Evolutionary conservation across 1,284 basidiomycete genomes (phyloP), one percentile per base, ranked within the genome.

Genomic region (Bondarzewia mesenterica): DNA sequence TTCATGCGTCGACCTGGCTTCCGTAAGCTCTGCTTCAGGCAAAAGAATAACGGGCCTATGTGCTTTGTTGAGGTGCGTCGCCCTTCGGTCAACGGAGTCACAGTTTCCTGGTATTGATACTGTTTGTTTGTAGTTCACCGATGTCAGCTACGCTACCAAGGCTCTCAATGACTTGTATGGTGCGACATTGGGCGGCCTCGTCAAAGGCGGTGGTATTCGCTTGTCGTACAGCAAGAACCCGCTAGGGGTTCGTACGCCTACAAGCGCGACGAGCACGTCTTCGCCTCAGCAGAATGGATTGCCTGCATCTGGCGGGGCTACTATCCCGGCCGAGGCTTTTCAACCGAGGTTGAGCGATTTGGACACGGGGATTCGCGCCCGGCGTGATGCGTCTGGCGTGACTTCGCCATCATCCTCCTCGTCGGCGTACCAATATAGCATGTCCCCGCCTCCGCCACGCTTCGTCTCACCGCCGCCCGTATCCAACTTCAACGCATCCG

Each of bases 211-310:
- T 35, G 92, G 93, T 5, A 96, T 99, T 52, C 86, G 95, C 32
- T 70, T 99, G 50, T 95, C 93, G 15, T 99, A 95, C 66, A 94
- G 91, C 67, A 95, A 95, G 75, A 94, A 95, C 61, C 92, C 92
- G 12, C 75, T 95, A 14, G 92, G 92, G 39, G 85, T 89, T 41
- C 82, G 86, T 40, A 88, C 85, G 8, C 83, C 85, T 5, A 85
- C 82, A n/a, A 80, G 77, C 54, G 74, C 75, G 5, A 66, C 69
- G 37, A 69, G 64, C 42, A 72, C 72, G 7, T 58, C 72, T 16
- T 67, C 71, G 12, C 60, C 74, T 43, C 73, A 81, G 44, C 68
- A 67, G 54, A 63, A 32, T 49, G 37, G 42, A 15, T 29, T 26
- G 18, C 43, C 51, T 52, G 45, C 53, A 49, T 50, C 60, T 56